Evolutionary conservation across 2,329 filamentous ascomycete genomes (phyloP), one percentile per base, ranked within the genome.

Genomic region (Neodidymelliopsis sp.): DNA sequence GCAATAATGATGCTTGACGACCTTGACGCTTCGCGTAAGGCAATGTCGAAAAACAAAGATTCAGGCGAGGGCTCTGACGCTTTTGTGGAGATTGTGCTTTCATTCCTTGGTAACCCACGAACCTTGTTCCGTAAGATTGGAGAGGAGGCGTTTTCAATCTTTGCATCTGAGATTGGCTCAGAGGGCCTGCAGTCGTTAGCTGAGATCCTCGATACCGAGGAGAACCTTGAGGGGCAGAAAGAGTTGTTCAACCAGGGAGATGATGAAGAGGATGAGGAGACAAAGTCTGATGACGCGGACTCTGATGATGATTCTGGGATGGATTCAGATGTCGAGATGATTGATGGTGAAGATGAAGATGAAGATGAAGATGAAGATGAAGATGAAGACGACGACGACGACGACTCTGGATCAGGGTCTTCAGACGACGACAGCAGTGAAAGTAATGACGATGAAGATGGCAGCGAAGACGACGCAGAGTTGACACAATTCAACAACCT

Each of bases 21-120:
- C 60, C 79, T 97, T n/a, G 83, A 88, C 57, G 79, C 87, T 50
- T 91, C 88, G 69, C 88, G 87, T 50, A 81, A 88, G 79, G 84
- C 55, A 74, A 83, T 67, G 69, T 82, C 63, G 65, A 84, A 61
- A 73, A 77, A 46, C 1, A 51, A 66, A 54, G 34, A 66, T 58
- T 50, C 62, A 46, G 39, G 49, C 4, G 59, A 67, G 23, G 63
- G 56, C 8, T 61, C 63, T 18, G 60, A 71, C 42, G 59, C 63
- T 4, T 88, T 90, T 0, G 85, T 97, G 2, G 94, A 97, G 65
- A 89, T 97, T 40, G 74, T 99, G 6, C 79, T 97, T n/a, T 90
- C 90, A 41, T 91, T 97, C 75, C 84, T 95, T 2, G 90, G 91
- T 0, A 90, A 91, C 54, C 89, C 88, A 3, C 96, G 92, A 1